phyloP scores from a whole-genome alignment of 257 asterid species.

The Solanum stenotomum region DNA sequence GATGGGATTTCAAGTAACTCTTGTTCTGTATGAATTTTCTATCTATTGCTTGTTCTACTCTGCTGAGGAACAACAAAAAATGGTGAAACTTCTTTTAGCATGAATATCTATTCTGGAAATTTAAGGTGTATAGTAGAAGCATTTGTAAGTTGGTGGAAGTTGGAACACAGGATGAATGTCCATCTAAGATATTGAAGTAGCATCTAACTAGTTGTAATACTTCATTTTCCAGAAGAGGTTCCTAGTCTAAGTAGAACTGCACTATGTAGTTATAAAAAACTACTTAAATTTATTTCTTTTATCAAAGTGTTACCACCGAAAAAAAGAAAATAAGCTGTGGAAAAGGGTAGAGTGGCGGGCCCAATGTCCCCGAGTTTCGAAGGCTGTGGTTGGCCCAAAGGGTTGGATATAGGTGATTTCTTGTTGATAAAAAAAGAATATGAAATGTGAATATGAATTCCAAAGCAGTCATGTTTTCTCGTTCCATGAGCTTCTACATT shows the following conservation, averaged over 20 bases:
- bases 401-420: neutral
- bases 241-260: neutral
- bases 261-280: neutral
- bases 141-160: neutral
- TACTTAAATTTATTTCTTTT: neutral
- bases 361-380: neutral
- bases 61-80: neutral
- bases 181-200: neutral
- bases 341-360: neutral
- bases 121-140: neutral
- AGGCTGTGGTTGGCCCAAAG: neutral
- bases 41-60: neutral
- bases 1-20: neutral
- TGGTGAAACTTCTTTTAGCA: neutral
- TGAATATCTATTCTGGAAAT: neutral
- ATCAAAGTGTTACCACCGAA: neutral
- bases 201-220: neutral
- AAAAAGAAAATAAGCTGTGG: neutral
- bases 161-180: neutral
- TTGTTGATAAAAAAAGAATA: neutral
- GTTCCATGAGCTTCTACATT: neutral
- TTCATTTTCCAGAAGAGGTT: neutral
- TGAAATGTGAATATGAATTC: neutral
- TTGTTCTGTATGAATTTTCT: neutral
- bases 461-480: neutral